Evolutionary conservation across 768 basidiomycete species (phyloP).

Genomic region (Pleurotus citrinopileatus): DNA sequence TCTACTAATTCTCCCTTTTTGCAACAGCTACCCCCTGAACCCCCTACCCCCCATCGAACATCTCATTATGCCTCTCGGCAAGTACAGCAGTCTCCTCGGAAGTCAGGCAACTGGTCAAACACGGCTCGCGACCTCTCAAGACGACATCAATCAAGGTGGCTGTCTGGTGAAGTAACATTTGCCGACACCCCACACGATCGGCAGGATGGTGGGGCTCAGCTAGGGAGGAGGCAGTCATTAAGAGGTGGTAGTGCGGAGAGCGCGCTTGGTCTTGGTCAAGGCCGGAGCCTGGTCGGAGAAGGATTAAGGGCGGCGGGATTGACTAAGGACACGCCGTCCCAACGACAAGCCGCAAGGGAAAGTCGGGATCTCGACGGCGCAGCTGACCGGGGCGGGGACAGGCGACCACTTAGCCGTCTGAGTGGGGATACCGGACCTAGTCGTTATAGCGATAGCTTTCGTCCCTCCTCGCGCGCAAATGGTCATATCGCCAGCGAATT

Average conservation of each 20-base stretch:
- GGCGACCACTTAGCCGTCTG: not conserved
- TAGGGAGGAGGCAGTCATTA: constrained; percentile 51
- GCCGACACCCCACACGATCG: constrained; percentile 4
- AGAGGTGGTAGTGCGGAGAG: constrained; percentile 74
- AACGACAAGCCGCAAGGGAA: constrained; percentile 11
- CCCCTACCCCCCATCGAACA: constrained; percentile 6
- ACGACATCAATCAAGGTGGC: constrained; percentile 51
- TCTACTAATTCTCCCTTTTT: not conserved
- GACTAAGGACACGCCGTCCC: constrained; percentile 28
- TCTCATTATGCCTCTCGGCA: constrained; percentile 3
- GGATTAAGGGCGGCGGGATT: constrained; percentile 71
- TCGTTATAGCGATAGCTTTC: constrained; percentile 1
- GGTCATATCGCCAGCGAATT: not conserved
- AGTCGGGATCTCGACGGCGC: not conserved
- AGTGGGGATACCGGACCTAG: not conserved
- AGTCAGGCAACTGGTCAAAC: constrained; percentile 29
- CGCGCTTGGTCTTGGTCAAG: constrained; percentile 40
- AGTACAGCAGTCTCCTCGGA: constrained; percentile 13
- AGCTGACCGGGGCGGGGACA: not conserved
- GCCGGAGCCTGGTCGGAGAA: constrained; percentile 63
- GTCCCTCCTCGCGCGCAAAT: not conserved
- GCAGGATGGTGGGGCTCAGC: not conserved
- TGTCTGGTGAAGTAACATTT: constrained; percentile 40
- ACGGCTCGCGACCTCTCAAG: constrained; percentile 47
- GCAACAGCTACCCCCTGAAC: constrained; percentile 7